These are phyloP conservation scores for Penicillium turbatum DNA, from an alignment of 495 filamentous ascomycete genomes.

Conservation along the genomic window DNA sequence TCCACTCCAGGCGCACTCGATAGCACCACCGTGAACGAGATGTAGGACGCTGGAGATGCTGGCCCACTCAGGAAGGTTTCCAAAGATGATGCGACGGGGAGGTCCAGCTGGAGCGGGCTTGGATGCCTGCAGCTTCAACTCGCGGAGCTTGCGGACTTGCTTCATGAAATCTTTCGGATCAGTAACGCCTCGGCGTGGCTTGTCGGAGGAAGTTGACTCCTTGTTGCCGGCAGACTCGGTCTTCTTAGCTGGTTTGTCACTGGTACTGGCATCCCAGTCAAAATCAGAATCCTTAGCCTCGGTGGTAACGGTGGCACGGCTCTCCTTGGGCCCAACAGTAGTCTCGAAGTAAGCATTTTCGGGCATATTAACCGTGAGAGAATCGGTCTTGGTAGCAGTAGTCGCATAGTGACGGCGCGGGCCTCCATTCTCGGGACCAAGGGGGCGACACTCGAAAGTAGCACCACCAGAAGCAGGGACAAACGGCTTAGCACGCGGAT, in stretches of 20 bases:
- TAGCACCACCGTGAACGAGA: constrained; percentile 40
- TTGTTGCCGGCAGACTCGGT: background rate
- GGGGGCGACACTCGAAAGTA: no score
- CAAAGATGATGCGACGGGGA: constrained; percentile 34
- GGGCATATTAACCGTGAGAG: background rate
- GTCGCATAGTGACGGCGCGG: no score
- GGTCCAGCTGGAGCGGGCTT: background rate
- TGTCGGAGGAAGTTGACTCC: background rate
- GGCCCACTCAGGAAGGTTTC: constrained; percentile 30
- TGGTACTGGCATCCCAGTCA: background rate
- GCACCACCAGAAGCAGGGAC: no score
- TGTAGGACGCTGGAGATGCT: constrained; percentile 33
- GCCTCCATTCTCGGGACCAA: no score
- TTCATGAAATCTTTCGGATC: background rate
- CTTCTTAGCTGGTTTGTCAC: background rate
- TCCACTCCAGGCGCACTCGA: constrained; percentile 33
- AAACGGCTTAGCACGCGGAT: no score
- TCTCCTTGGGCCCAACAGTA: background rate
- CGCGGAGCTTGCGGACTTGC: background rate
- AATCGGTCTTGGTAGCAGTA: no score
- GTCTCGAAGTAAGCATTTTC: background rate
- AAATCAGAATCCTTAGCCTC: background rate
- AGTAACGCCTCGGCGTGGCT: background rate
- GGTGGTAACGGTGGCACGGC: background rate
- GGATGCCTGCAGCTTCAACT: background rate